These are phyloP conservation scores for Trichosporon coremiiforme DNA, from an alignment of 1,284 basidiomycete genomes.

Conservation along the genomic window DNA sequence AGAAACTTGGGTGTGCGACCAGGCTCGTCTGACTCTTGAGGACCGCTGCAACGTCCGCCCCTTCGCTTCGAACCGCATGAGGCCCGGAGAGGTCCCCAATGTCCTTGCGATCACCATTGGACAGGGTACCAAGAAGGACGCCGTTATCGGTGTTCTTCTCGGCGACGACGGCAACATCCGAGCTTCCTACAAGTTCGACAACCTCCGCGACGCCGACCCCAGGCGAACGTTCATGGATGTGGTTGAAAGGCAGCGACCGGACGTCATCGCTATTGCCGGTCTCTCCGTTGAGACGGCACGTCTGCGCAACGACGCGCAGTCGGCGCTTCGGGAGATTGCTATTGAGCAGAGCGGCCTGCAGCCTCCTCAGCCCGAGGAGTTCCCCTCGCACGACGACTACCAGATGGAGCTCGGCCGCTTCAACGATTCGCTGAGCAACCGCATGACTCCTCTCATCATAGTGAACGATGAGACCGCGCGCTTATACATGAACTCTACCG, in stretches of 20 bases:
- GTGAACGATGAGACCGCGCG: conserved; percentile 90
- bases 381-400: conserved; percentile 47
- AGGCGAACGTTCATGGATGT: conserved; percentile 73
- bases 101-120: conserved; percentile 95
- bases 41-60: conserved; percentile 64
- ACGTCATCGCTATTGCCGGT: conserved; percentile 87
- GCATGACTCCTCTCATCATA: conserved; percentile 72
- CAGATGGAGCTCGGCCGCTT: conserved; percentile 39
- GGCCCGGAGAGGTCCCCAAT: conserved; percentile 71
- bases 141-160: conserved; percentile 79
- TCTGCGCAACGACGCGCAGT: conserved; percentile 62
- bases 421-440: conserved; percentile 37
- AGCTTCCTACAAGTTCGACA: conserved; percentile 85
- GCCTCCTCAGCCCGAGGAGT: conserved; percentile 42
- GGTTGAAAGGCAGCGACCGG: conserved; percentile 76
- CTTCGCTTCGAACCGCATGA: conserved; percentile 66
- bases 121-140: conserved; percentile 89
- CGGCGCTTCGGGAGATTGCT: conserved; percentile 55
- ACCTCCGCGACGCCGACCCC: conserved; percentile 68
- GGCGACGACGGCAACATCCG: conserved; percentile 86
- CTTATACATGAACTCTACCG: conserved; percentile 87
- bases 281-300: conserved; percentile 73
- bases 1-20: conserved; percentile 74
- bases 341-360: conserved; percentile 38
- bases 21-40: conserved; percentile 28